These are phyloP conservation scores for Citrus australasica DNA, from an alignment of 345 rosid species.

Conservation along the genomic window DNA sequence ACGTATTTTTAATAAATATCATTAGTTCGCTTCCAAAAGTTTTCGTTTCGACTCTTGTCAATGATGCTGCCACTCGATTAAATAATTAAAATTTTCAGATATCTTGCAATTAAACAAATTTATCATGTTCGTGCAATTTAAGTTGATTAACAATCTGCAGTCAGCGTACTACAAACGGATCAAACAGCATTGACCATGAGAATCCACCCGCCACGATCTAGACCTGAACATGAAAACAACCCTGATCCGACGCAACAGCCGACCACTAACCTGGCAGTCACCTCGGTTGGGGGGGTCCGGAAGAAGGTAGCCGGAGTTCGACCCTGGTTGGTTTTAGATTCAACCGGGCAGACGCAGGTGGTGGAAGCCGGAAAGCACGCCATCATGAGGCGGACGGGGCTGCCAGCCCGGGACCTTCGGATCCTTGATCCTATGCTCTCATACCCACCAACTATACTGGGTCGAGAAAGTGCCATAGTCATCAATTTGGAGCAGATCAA, in stretches of 20 bases:
- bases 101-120: background rate
- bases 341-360: conserved; percentile 50
- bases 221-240: conserved; percentile 26
- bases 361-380: conserved; percentile 75
- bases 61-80: background rate
- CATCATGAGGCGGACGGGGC: conserved; percentile 87
- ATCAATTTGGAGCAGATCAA: conserved; percentile 88
- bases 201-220: conserved; percentile 12
- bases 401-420: conserved; percentile 87
- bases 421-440: conserved; percentile 88
- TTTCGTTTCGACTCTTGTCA: background rate
- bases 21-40: background rate
- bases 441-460: conserved; percentile 81
- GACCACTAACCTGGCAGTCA: conserved; percentile 6
- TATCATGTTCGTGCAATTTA: too few species aligned
- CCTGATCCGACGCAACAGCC: conserved; percentile 21
- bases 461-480: conserved; percentile 85
- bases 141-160: too few species aligned
- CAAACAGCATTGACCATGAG: conserved; percentile 22
- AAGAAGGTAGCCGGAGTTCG: conserved; percentile 67
- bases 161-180: background rate
- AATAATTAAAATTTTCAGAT: background rate
- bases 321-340: conserved; percentile 58
- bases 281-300: conserved; percentile 32
- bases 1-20: background rate